Evolutionary conservation across 306 rosid genomes (phyloP), one percentile per base, ranked within the genome.

Genomic region (Corylus heterophylla): DNA sequence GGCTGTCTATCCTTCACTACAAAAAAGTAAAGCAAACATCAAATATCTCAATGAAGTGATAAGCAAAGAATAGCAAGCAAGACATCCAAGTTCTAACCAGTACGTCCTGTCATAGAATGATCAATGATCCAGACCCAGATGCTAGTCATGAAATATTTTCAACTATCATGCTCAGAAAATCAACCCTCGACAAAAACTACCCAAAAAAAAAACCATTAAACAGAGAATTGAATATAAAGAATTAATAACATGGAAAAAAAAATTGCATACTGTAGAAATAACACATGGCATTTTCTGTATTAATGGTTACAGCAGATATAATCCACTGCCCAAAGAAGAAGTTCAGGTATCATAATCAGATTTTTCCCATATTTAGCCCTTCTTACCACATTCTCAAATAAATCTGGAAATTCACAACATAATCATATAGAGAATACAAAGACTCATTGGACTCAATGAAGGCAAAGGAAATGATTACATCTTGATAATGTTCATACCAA

Each of bases 1-100:
- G 90, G 88, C 29, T 80, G 91, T 80, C 70, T 85, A 25, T 91
- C 97, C 75, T 82, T 90, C 78, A 69, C 99, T 93, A 69, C 76
- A 68, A 68, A 84, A 69, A 75, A 76, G 64, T 69, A 78, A 82
- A 50, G 79, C 67, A 84, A 77, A 79, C 73, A 78, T 71, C 69
- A 71, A 69, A 66, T 66, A 81, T 69, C 54, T 82, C 78, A 76
- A 45, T 37, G 66, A 82, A 59, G 80, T 13, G 6, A 42, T 71
- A 22, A 81, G 51, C 5, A 51, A 67, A 76, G 73, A 72, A 79
- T 87, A 73, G 54, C 44, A 47, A 55, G 76, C 44, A 68, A 72
- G 44, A 80, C 37, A 75, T 62, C 66, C 54, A 72, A 54, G 76
- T 86, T 78, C 74, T 80, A 71, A 78, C 63, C 70, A 78, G 55